Conservation (phyloP, 2,329 filamentous ascomycete genomes). For the Uncinocarpus reesii region DNA sequence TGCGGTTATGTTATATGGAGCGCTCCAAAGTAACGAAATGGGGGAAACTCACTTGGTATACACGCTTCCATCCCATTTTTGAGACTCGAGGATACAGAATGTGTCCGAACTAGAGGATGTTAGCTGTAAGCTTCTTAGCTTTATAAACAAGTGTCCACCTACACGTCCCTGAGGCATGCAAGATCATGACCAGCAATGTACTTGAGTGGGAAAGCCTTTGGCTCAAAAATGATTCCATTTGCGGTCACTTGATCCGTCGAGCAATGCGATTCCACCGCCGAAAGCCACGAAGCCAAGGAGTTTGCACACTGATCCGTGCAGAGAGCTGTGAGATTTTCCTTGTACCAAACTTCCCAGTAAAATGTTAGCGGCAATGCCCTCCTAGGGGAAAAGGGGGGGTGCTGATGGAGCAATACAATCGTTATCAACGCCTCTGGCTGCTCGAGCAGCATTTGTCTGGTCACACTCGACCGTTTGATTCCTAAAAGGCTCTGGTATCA, state of each 20-base stretch:
- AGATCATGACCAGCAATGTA: constrained; percentile 17
- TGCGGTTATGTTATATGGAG: constrained; percentile 1
- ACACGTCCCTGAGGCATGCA: constrained; percentile 17
- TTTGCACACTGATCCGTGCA: constrained; percentile 15
- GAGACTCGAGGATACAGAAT: constrained; percentile 18
- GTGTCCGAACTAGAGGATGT: constrained; percentile 15
- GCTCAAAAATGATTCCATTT: constrained; percentile 15
- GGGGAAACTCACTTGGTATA: constrained; percentile 11
- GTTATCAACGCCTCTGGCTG: constrained; percentile 14
- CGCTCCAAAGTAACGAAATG: constrained; percentile 7
- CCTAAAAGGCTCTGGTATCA: constrained; percentile 1
- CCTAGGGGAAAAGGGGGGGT: not conserved
- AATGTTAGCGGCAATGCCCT: not conserved
- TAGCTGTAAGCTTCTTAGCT: not conserved
- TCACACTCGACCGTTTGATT: constrained; percentile 18
- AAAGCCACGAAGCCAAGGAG: constrained; percentile 16
- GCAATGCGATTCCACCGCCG: constrained; percentile 14
- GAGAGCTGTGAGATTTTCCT: constrained; percentile 15
- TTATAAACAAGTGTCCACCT: not conserved
- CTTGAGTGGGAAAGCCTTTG: constrained; percentile 16
- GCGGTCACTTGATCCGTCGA: constrained; percentile 11
- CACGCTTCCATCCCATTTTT: constrained; percentile 16
- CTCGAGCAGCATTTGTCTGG: constrained; percentile 15
- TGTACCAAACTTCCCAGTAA: constrained; percentile 14
- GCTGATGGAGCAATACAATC: constrained; percentile 12